A percentile compares a stretch with the other conserved stretches of the same genome.
Evolutionary conservation across 2,329 filamentous ascomycete genomes (phyloP).

Genomic region (Paracorniculantispora psalliotae): DNA sequence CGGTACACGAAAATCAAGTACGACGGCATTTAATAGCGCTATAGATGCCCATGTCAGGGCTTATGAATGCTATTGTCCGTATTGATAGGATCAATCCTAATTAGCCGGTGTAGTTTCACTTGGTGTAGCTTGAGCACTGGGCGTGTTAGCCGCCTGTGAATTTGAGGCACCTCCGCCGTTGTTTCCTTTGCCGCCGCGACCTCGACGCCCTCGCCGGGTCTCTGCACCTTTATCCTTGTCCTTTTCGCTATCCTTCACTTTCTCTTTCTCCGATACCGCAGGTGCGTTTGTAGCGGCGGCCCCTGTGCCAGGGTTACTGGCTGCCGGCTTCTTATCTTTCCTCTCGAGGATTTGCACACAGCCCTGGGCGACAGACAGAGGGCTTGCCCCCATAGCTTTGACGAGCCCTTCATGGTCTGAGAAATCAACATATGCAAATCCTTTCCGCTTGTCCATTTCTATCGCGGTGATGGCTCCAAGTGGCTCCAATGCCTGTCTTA

Average conservation of each 20-base stretch:
- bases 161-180: constrained; percentile 7
- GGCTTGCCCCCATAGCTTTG: constrained; percentile 77
- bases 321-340: constrained; percentile 52
- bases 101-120: background rate
- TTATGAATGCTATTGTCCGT: too few relatives aligned
- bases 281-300: constrained; percentile 8
- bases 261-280: constrained; percentile 12
- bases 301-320: constrained; percentile 8
- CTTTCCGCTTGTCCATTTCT: constrained; percentile 92
- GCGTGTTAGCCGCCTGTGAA: constrained; percentile 9
- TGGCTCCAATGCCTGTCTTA: constrained; percentile 66
- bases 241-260: constrained; percentile 21
- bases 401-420: constrained; percentile 64
- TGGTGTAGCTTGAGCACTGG: background rate
- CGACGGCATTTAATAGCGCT: background rate
- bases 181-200: constrained; percentile 25
- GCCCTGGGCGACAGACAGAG: constrained; percentile 76
- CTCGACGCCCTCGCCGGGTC: constrained; percentile 30
- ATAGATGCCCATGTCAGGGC: background rate
- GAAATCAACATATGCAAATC: constrained; percentile 91
- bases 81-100: constrained; percentile 18
- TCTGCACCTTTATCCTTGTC: constrained; percentile 19
- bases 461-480: constrained; percentile 75
- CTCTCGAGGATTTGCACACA: constrained; percentile 83
- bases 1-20: background rate